Evolutionary conservation across 2,329 filamentous ascomycete genomes (phyloP).

Genomic region (Xylaria sp.): DNA sequence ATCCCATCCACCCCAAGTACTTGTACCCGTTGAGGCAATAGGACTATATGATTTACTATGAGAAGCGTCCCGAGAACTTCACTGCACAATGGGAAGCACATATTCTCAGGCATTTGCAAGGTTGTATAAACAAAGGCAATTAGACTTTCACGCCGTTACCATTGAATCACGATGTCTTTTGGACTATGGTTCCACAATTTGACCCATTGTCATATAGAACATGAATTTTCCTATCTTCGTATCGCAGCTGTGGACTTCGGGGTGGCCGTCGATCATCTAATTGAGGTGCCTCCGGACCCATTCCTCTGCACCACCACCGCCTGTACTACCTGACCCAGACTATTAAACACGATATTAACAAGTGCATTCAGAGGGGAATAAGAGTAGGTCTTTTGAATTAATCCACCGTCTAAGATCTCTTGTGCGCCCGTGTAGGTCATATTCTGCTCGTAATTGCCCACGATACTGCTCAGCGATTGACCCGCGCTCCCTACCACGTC

Average conservation of each 20-base stretch:
- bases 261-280: slow-evolving; percentile 20
- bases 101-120: too few relatives aligned
- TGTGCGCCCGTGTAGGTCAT: slow-evolving; percentile 58
- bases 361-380: slow-evolving; percentile 54
- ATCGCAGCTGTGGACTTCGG: slow-evolving; percentile 1
- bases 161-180: too few relatives aligned
- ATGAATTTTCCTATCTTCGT: background rate
- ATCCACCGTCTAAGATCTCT: slow-evolving; percentile 40
- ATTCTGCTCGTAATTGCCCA: slow-evolving; percentile 63
- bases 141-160: too few relatives aligned
- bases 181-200: too few relatives aligned
- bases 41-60: too few relatives aligned
- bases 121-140: too few relatives aligned
- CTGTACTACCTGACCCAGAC: slow-evolving; percentile 56
- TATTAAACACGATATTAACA: slow-evolving; percentile 57
- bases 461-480: slow-evolving; percentile 54
- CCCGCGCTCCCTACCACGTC: slow-evolving; percentile 57
- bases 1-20: too few relatives aligned
- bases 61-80: too few relatives aligned
- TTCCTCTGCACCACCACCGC: slow-evolving; percentile 42
- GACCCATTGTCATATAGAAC: too few relatives aligned
- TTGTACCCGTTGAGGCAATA: too few relatives aligned
- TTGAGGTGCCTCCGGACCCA: slow-evolving; percentile 22
- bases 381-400: slow-evolving; percentile 54
- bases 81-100: too few relatives aligned